phyloP scores from a whole-genome alignment of 129 eudicot genomes.

The Apium graveolens region DNA sequence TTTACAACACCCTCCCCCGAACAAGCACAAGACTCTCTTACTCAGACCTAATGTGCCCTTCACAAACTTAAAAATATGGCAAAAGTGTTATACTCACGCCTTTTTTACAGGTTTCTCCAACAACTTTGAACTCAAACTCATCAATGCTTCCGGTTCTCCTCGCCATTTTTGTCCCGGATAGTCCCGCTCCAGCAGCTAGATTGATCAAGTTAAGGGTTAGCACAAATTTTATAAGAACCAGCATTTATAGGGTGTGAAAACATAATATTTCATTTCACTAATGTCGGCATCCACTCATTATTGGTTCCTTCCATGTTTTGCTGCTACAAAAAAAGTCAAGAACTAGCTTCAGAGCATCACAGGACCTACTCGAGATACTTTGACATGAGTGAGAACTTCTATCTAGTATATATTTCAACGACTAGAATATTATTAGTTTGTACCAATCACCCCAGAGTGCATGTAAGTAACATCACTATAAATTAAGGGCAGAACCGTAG shows the following conservation, averaged over 20 bases:
- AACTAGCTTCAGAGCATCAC: not conserved
- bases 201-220: constrained; percentile 17
- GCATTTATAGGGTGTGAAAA: constrained; percentile 3
- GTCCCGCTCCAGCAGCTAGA: constrained; percentile 99
- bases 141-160: constrained; percentile 89
- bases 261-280: not conserved
- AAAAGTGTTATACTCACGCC: constrained; percentile 53
- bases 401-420: not conserved
- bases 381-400: not conserved
- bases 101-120: constrained; percentile 81
- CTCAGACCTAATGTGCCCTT: not conserved
- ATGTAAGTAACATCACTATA: not conserved
- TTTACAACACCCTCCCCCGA: not conserved
- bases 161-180: constrained; percentile 91
- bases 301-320: not conserved
- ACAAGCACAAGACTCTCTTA: not conserved
- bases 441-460: not conserved
- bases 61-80: not conserved
- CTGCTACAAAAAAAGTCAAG: constrained; percentile 8
- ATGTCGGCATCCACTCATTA: not conserved
- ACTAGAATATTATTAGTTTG: not conserved
- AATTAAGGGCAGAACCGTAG: not conserved
- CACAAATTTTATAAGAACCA: constrained; percentile 6
- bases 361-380: not conserved
- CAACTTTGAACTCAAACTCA: constrained; percentile 87